Evolutionary conservation across 768 basidiomycete species (phyloP).

Genomic region (Piloderma croceum): DNA sequence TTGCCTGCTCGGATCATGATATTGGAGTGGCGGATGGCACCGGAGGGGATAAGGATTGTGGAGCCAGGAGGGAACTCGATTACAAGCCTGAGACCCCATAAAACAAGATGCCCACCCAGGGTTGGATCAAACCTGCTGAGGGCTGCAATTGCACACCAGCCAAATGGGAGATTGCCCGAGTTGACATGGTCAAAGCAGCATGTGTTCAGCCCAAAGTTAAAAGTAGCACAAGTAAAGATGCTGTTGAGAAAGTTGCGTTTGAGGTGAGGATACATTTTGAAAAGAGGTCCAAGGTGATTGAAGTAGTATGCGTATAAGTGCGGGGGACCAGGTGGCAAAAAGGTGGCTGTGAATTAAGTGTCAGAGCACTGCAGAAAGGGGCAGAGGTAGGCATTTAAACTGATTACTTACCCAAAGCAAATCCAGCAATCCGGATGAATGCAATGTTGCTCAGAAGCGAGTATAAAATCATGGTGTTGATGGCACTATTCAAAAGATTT

Average conservation of each 20-base stretch:
- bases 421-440: conserved; percentile 16
- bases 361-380: no score
- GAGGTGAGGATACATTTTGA: conserved; percentile 1
- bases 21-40: conserved; percentile 13
- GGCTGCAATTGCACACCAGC: conserved; percentile 2
- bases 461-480: not conserved
- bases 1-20: conserved; percentile 3
- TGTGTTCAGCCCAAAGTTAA: conserved; percentile 25
- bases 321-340: conserved; percentile 10
- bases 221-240: conserved; percentile 18
- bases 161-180: conserved; percentile 16
- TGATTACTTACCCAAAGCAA: conserved; percentile 12
- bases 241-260: conserved; percentile 12
- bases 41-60: no score
- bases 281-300: not conserved
- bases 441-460: conserved; percentile 2
- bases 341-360: no score
- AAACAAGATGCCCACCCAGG: not conserved
- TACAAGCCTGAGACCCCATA: conserved; percentile 2
- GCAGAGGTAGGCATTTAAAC: no score
- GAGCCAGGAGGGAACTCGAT: no score
- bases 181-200: conserved; percentile 21
- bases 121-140: not conserved
- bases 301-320: conserved; percentile 9
- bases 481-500: conserved; percentile 5